Percentiles rank a stretch among this genome's conserved stretches.
These are phyloP conservation scores for Citrullus colocynthis DNA, from an alignment of 306 rosid genomes.

Conservation along the genomic window DNA sequence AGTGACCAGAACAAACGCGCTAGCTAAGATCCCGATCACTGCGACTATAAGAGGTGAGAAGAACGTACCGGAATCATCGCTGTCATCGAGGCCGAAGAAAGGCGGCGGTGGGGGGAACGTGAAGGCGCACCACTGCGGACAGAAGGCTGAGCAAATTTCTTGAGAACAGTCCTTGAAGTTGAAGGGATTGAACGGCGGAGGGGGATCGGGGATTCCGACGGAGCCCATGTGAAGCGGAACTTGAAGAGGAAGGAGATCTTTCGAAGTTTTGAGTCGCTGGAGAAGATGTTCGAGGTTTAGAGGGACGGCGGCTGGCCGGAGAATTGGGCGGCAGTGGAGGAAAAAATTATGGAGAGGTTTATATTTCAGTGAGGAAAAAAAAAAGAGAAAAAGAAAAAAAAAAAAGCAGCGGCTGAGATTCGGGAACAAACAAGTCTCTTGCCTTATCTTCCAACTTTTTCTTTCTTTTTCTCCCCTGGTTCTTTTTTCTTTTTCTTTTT, in stretches of 20 bases:
- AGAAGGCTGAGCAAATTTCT: slow-evolving; percentile 54
- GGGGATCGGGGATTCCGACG: slow-evolving; percentile 25
- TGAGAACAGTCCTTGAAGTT: slow-evolving; percentile 44
- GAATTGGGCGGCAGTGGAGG: not conserved
- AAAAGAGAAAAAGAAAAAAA: slow-evolving; percentile 4
- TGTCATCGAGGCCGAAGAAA: not conserved
- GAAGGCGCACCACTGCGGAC: slow-evolving; percentile 66
- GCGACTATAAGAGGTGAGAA: slow-evolving; percentile 72
- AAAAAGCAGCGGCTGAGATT: slow-evolving; percentile 20
- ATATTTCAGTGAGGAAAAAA: slow-evolving; percentile 17
- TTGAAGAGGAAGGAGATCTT: not conserved
- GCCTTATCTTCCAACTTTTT: slow-evolving; percentile 1
- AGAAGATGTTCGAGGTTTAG: not conserved
- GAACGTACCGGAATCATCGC: slow-evolving; percentile 14
- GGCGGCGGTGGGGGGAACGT: slow-evolving; percentile 61
- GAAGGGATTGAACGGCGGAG: slow-evolving; percentile 21
- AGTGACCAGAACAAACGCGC: slow-evolving; percentile 41
- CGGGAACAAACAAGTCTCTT: slow-evolving; percentile 14
- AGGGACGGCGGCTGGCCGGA: not conserved
- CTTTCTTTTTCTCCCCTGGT: not conserved
- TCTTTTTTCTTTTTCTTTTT: not conserved
- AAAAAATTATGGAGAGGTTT: slow-evolving; percentile 4
- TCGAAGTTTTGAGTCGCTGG: not conserved
- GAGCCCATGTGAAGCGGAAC: slow-evolving; percentile 24
- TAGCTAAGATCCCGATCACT: slow-evolving; percentile 51